Evolutionary conservation across 1,284 basidiomycete genomes (phyloP).

Genomic region (Marasmius tenuissimus): DNA sequence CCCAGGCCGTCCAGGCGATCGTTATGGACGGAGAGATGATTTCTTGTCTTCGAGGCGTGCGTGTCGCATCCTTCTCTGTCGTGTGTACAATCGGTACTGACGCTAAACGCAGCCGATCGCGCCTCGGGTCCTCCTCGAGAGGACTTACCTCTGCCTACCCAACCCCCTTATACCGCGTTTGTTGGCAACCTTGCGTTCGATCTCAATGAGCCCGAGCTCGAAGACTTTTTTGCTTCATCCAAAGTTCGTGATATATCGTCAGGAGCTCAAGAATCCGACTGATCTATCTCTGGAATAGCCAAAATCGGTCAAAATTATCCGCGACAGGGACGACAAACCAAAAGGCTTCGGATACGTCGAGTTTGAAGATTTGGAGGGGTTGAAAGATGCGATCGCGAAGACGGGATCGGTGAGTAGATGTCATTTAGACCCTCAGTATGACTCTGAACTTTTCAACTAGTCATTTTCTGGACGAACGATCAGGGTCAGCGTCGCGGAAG

Average conservation of each 20-base stretch:
- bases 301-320: slow-evolving; percentile 90
- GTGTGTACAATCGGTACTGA: neutral
- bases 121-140: slow-evolving; percentile 64
- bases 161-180: slow-evolving; percentile 94
- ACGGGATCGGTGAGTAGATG: slow-evolving; percentile 55
- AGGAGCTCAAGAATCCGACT: neutral
- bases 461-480: slow-evolving; percentile 76
- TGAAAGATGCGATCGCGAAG: slow-evolving; percentile 80
- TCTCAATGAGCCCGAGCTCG: slow-evolving; percentile 82
- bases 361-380: slow-evolving; percentile 79
- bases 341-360: slow-evolving; percentile 99
- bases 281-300: slow-evolving; percentile 42
- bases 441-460: slow-evolving; percentile 8
- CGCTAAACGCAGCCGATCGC: slow-evolving; percentile 56
- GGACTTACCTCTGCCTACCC: slow-evolving; percentile 92
- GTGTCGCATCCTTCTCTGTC: slow-evolving; percentile 24
- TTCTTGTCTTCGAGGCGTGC: slow-evolving; percentile 59
- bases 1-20: slow-evolving; percentile 45
- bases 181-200: slow-evolving; percentile 97
- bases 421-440: slow-evolving; percentile 1
- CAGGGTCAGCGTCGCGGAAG: slow-evolving; percentile 93
- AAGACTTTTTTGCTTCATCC: slow-evolving; percentile 71
- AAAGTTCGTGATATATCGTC: slow-evolving; percentile 44
- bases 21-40: slow-evolving; percentile 61
- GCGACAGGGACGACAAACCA: slow-evolving; percentile 86